Evolutionary conservation across 192 early-diverging fungal genomes (phyloP).

Genomic region (Backusella sp.): DNA sequence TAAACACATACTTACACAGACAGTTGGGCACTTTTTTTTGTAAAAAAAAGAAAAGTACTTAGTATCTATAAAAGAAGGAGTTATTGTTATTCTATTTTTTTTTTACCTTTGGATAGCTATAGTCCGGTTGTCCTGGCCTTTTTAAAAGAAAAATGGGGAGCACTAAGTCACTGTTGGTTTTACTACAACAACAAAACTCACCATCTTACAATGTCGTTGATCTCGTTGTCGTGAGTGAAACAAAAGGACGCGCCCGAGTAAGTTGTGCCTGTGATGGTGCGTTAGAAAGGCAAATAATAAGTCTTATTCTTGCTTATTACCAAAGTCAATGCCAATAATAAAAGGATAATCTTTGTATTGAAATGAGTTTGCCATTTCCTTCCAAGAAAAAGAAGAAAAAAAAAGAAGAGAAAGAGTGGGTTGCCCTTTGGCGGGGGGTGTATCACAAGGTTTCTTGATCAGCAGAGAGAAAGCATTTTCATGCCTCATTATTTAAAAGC

Average conservation of each 20-base stretch:
- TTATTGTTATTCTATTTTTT: background rate
- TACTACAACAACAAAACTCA: slow-evolving; percentile 7
- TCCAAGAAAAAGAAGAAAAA: background rate
- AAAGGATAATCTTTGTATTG: slow-evolving; percentile 40
- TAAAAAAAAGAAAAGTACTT: too few relatives aligned
- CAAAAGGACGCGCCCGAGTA: slow-evolving; percentile 46
- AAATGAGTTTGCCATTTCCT: slow-evolving; percentile 5
- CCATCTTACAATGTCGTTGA: slow-evolving; percentile 44
- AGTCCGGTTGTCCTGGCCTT: slow-evolving; percentile 9
- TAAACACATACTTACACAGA: slow-evolving; percentile 23
- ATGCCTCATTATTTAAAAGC: background rate
- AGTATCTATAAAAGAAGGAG: too few relatives aligned
- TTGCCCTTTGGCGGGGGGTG: background rate
- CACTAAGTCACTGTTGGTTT: background rate
- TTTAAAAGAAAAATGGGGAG: background rate
- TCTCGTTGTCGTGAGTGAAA: slow-evolving; percentile 37
- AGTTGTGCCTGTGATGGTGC: slow-evolving; percentile 40
- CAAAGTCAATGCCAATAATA: slow-evolving; percentile 51
- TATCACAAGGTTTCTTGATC: background rate
- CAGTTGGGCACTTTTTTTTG: background rate
- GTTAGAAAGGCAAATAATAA: background rate
- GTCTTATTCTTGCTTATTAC: slow-evolving; percentile 18
- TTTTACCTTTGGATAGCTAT: slow-evolving; percentile 22
- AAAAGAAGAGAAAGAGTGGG: too few relatives aligned
- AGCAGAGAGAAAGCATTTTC: background rate